These are phyloP conservation scores for Rhodotorula toruloides DNA, from an alignment of 768 basidiomycete genomes.

Conservation along the genomic window DNA sequence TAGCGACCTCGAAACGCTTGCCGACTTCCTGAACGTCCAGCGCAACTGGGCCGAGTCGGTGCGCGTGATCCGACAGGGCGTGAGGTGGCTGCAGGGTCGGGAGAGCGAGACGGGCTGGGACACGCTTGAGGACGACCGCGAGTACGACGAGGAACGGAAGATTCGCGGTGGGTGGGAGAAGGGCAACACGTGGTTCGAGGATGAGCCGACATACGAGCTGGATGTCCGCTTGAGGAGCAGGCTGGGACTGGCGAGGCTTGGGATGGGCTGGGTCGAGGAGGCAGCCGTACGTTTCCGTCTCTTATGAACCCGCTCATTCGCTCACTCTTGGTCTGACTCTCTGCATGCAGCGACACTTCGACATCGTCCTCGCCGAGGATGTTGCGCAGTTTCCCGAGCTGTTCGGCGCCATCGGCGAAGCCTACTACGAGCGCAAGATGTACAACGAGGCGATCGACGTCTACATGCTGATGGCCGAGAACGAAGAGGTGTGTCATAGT, in stretches of 20 bases:
- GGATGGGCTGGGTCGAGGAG: slow-evolving; percentile 70
- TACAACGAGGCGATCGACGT: slow-evolving; percentile 73
- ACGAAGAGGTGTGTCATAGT: slow-evolving; percentile 59
- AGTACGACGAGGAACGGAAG: slow-evolving; percentile 58
- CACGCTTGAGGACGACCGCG: slow-evolving; percentile 74
- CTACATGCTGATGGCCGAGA: slow-evolving; percentile 69
- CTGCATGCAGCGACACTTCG: slow-evolving; percentile 63
- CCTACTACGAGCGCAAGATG: slow-evolving; percentile 68
- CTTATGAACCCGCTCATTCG: not conserved
- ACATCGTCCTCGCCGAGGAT: slow-evolving; percentile 65
- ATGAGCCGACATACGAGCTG: slow-evolving; percentile 51
- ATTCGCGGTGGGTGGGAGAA: slow-evolving; percentile 47
- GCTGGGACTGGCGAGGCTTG: slow-evolving; percentile 73
- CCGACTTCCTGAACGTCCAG: slow-evolving; percentile 72
- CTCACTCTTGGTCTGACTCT: not conserved
- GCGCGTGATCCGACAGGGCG: slow-evolving; percentile 65
- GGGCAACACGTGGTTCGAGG: slow-evolving; percentile 47
- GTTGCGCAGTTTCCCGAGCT: slow-evolving; percentile 69
- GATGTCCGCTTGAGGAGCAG: slow-evolving; percentile 77
- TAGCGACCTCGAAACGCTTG: slow-evolving; percentile 68
- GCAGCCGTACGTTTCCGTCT: slow-evolving; percentile 59
- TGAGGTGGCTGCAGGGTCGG: slow-evolving; percentile 89
- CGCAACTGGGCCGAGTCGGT: slow-evolving; percentile 65
- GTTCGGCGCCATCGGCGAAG: slow-evolving; percentile 78
- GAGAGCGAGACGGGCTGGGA: slow-evolving; percentile 71